phyloP scores from a whole-genome alignment of 2,329 filamentous ascomycete species.

The Xylaria multiplex region DNA sequence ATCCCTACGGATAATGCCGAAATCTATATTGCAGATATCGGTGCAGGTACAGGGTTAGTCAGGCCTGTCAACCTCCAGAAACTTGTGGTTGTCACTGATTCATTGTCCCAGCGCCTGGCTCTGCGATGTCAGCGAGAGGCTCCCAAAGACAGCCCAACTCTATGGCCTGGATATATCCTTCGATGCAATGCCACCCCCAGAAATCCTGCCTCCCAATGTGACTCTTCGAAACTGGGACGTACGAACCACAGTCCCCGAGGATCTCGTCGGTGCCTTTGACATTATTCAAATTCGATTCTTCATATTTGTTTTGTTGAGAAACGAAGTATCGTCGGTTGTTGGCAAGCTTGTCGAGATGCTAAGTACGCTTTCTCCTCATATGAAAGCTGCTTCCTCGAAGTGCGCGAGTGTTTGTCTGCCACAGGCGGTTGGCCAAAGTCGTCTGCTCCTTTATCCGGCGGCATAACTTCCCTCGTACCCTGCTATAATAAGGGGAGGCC shows the following conservation, averaged over 20 bases:
- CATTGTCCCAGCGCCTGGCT: conserved; percentile 26
- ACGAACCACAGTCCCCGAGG: conserved; percentile 32
- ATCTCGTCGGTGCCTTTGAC: conserved; percentile 37
- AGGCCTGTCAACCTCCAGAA: not conserved
- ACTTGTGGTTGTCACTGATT: not conserved
- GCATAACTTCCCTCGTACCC: not conserved
- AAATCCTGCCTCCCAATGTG: conserved; percentile 38
- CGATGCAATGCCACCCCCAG: conserved; percentile 34
- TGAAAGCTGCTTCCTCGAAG: not conserved
- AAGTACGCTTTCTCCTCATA: conserved; percentile 11
- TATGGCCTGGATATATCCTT: conserved; percentile 43
- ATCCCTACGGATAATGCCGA: not conserved
- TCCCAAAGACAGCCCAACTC: conserved; percentile 29
- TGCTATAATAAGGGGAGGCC: not conserved
- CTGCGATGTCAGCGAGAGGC: conserved; percentile 16
- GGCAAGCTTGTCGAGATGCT: conserved; percentile 14
- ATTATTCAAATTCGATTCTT: conserved; percentile 44
- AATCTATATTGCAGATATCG: not conserved
- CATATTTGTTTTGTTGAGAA: conserved; percentile 36
- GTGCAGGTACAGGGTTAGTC: not conserved
- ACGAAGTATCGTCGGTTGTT: conserved; percentile 22
- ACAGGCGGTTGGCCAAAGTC: no score
- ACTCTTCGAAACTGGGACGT: conserved; percentile 36
- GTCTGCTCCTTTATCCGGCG: not conserved
- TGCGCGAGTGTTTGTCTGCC: no score